Evolutionary conservation across 1,284 basidiomycete genomes (phyloP).

Genomic region (Leccinum fallax): DNA sequence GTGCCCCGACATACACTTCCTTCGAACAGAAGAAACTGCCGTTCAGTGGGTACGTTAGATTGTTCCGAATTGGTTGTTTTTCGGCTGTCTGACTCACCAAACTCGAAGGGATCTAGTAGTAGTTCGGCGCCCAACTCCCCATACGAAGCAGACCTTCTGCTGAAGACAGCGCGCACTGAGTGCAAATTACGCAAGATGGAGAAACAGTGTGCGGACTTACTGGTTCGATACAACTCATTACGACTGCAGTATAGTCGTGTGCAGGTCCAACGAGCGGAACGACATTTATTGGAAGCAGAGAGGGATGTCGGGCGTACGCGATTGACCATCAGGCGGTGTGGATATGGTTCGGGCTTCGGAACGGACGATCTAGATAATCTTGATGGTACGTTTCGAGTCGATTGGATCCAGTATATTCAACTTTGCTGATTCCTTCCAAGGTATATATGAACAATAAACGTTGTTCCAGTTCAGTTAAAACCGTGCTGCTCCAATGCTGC

Average conservation of each 20-base stretch:
- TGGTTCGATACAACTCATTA: not conserved
- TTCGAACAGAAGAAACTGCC: not conserved
- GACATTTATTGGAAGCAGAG: not conserved
- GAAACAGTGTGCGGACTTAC: not conserved
- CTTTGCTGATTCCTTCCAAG: too few relatives aligned
- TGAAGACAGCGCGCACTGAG: not conserved
- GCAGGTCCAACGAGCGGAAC: not conserved
- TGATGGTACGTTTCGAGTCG: not conserved
- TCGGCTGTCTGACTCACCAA: not conserved
- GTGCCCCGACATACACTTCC: not conserved
- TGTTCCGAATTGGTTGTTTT: not conserved
- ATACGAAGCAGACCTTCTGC: not conserved
- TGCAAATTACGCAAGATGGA: not conserved
- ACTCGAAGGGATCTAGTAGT: not conserved
- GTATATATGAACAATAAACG: too few relatives aligned
- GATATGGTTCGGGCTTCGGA: not conserved
- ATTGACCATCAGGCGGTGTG: not conserved
- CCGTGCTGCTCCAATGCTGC: too few relatives aligned
- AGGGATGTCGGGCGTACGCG: not conserved
- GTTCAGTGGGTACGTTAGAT: not conserved
- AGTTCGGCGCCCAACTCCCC: not conserved
- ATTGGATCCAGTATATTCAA: too few relatives aligned
- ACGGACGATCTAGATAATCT: not conserved
- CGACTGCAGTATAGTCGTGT: not conserved
- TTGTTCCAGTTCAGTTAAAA: too few relatives aligned